Evolutionary conservation across 2,329 filamentous ascomycete genomes (phyloP).

Genomic region (Sporothrix curviconia): DNA sequence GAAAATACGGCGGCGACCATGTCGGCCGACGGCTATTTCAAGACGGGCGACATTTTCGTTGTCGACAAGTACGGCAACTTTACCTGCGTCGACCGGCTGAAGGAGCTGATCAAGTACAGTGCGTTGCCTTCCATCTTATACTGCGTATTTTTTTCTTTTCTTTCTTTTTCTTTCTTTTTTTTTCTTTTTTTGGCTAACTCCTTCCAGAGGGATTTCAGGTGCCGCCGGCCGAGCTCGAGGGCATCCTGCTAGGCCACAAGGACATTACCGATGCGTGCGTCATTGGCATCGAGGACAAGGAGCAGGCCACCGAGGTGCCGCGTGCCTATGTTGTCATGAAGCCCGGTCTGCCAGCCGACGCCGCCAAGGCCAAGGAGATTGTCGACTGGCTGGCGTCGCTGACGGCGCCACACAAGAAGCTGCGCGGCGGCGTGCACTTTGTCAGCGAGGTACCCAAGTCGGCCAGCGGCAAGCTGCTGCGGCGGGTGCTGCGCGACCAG

Average conservation of each 20-base stretch:
- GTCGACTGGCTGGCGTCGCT: constrained; percentile 31
- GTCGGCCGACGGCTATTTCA: constrained; percentile 76
- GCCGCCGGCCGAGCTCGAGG: constrained; percentile 58
- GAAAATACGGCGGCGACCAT: constrained; percentile 65
- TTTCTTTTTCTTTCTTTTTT: neutral
- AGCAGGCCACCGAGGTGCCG: constrained; percentile 61
- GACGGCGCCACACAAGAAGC: constrained; percentile 52
- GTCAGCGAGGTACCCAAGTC: constrained; percentile 67
- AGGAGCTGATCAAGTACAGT: constrained; percentile 59
- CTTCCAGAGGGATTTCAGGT: constrained; percentile 63
- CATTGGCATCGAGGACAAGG: constrained; percentile 53
- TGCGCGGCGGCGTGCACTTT: constrained; percentile 66
- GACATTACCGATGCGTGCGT: constrained; percentile 55
- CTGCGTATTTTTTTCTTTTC: neutral
- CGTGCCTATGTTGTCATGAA: constrained; percentile 55
- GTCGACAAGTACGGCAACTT: constrained; percentile 73
- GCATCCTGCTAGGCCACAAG: constrained; percentile 35
- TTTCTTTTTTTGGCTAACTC: neutral
- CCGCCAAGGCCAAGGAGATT: constrained; percentile 34
- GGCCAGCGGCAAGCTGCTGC: constrained; percentile 45
- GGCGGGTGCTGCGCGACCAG: constrained; percentile 36
- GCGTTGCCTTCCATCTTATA: constrained; percentile 24
- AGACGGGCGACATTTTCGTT: constrained; percentile 80
- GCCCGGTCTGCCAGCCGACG: constrained; percentile 27
- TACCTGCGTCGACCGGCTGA: constrained; percentile 82